These are phyloP conservation scores for Russula sp. DNA, from an alignment of 768 basidiomycete species.

Conservation along the genomic window DNA sequence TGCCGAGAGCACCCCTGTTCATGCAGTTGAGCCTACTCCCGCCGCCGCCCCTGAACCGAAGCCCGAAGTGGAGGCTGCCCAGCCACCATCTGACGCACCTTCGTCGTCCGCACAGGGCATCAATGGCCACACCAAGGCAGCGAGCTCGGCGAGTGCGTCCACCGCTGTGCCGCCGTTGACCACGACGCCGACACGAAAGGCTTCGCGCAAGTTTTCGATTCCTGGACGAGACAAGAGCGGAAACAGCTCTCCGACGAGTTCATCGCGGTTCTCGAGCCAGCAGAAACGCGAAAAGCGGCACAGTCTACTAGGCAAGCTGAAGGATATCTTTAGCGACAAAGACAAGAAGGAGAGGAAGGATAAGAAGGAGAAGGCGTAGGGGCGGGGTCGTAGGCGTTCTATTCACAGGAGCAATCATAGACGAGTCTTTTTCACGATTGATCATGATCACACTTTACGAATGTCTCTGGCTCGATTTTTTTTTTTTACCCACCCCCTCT, in stretches of 20 bases:
- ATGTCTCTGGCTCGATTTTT: neutral
- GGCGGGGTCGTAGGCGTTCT: neutral
- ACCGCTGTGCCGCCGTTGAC: neutral
- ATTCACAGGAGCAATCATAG: neutral
- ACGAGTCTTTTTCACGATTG: conserved; percentile 4
- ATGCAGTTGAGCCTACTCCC: neutral
- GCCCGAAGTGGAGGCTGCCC: neutral
- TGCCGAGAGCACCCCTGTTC: neutral
- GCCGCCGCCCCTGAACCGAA: conserved; percentile 5
- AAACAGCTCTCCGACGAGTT: conserved; percentile 15
- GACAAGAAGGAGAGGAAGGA: conserved; percentile 21
- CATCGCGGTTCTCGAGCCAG: conserved; percentile 19
- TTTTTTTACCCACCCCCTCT: neutral
- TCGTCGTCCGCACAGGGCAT: neutral
- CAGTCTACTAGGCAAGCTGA: conserved; percentile 21
- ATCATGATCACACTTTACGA: neutral
- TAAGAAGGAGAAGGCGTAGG: conserved; percentile 16
- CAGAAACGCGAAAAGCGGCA: conserved; percentile 23
- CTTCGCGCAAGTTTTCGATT: conserved; percentile 20
- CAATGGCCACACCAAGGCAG: conserved; percentile 13
- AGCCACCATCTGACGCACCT: neutral
- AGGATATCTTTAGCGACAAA: conserved; percentile 23
- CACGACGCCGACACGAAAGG: neutral
- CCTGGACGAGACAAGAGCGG: conserved; percentile 15
- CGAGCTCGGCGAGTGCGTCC: conserved; percentile 10